Base-by-base conservation (phyloP, 2,329 filamentous ascomycete species). In the Neospermospora avenae region DNA sequence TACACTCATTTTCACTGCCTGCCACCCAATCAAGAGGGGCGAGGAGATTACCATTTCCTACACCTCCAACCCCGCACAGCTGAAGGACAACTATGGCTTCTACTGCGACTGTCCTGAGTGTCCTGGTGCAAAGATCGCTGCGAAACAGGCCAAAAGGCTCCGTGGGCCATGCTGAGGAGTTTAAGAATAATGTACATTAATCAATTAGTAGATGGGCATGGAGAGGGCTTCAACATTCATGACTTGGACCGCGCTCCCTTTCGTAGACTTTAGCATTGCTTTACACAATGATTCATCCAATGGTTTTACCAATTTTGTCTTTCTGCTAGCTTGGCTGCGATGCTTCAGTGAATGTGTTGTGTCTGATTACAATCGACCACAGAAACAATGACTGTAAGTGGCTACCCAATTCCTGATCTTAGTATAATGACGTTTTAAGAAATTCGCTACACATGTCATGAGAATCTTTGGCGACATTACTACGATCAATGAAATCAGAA, bases 11-110 rank as follows among this genome's bases (percentile, higher is more conserved):
- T 73, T 85, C 61, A 72, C 70, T 1, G 73, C 79, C 2, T 68
- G 67, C 8, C 69, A 65, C 2, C 69, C 75, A 0, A 72, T 84
- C 8, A 53, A 64, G 0, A 71, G 73, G 0, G 82, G 81, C 0
- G 68, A 77, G 7, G 83, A 85, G 69, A 69, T 85, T 2, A 80
- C 77, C 0, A 81, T 85, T 24, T 76, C 73, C 1, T 85, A 85
- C 57, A 77, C 77, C 0, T 48, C n/a, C 0, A 70, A 70, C 1
- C 76, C 78, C 0, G 52, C 61, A 1, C 64, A 72, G 3, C 71
- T 85, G 0, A 77, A 75, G 28, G 58, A 67, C 6, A 73, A 74
- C 10, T 85, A 80, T 64, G 83, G 83, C 0, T 85, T 85, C 60
- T 69, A 74, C 2, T 85, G 83, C 67, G 63, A 70, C 3, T 85